Evolutionary conservation across 2,329 filamentous ascomycete species (phyloP), one percentile per base, ranked within the genome.

Genomic region (Ophiostoma novo-ulmi): DNA sequence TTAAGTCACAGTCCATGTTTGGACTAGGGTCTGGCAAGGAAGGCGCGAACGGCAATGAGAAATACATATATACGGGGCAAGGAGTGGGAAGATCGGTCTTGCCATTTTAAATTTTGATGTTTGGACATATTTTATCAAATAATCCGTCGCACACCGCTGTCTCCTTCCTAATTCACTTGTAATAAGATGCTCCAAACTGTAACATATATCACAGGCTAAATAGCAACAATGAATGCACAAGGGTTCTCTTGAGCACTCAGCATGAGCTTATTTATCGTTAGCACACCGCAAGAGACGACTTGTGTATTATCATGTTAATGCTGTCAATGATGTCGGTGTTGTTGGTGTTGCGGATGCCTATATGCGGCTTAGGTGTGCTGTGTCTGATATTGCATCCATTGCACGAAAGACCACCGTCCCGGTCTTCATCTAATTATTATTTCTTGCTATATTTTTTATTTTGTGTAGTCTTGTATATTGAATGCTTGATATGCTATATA

Each of bases 161-260:
- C 44, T 48, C 44, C 44, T 48, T 48, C 44, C 44, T 48, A n/a
- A 7, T 48, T 48, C 17, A n/a, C 17, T 20, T n/a, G 44, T 11
- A 48, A 20, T 6, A 48, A n/a, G 44, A 48, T 48, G 44, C 5
- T 48, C 44, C 17, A 1, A 20, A n/a, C n/a, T 58, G 52, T 10
- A 58, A 58, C 52, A 58, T 58, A 55, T 55, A 58, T 26, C n/a
- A 26, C 52, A 58, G 52, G 52, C 52, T 58, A 58, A 22, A 58
- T 22, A 13, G n/a, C 52, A 58, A 22, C 52, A 58, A 58, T n/a
- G 8, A 8, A 58, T 6, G 44, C 44, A 17, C 20, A n/a, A 5
- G 52, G 7, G 13, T 26, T 13, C 17, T 44, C 11, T 44, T 44
- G 39, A 2, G 39, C 14, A 44, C 39, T 31, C 11, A 58, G 17